Conservation (phyloP, 169 alveolate genomes). For the Plasmodium falciparum region DNA sequence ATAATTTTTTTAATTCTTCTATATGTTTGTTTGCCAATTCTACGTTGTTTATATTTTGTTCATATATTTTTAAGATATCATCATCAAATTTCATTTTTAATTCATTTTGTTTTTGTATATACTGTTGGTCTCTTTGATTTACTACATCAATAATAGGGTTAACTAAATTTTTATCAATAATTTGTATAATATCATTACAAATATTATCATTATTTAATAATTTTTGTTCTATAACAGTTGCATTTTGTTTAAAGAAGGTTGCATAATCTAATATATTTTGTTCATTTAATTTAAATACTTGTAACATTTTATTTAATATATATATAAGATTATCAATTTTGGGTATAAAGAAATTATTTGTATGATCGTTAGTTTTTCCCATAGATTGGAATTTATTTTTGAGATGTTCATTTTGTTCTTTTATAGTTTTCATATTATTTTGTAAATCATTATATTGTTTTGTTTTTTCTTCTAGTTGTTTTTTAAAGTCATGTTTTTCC, state of each 20-base stretch:
- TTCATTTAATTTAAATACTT: constrained; percentile 41
- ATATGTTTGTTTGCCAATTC: constrained; percentile 60
- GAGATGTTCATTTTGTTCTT: constrained; percentile 30
- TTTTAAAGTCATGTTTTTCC: constrained; percentile 30
- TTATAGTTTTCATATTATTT: constrained; percentile 19
- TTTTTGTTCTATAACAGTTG: constrained; percentile 26
- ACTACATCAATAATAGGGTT: constrained; percentile 18
- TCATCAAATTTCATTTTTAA: constrained; percentile 54
- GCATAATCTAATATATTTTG: constrained; percentile 36
- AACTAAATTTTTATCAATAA: constrained; percentile 21
- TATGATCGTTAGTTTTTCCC: neutral
- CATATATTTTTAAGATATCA: constrained; percentile 49
- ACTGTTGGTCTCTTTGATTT: constrained; percentile 37
- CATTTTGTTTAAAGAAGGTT: constrained; percentile 40
- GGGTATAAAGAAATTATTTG: constrained; percentile 21
- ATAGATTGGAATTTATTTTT: constrained; percentile 10
- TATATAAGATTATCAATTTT: constrained; percentile 35
- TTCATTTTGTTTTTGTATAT: constrained; percentile 17
- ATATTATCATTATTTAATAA: constrained; percentile 29
- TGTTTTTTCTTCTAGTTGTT: constrained; percentile 10
- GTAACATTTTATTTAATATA: constrained; percentile 37
- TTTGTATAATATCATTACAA: constrained; percentile 50
- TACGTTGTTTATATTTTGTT: constrained; percentile 48
- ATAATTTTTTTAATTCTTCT: constrained; percentile 26
- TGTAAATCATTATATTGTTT: constrained; percentile 12